These are phyloP conservation scores for Ilyonectria sp. DNA, from an alignment of 2,329 filamentous ascomycete species.

Conservation along the genomic window DNA sequence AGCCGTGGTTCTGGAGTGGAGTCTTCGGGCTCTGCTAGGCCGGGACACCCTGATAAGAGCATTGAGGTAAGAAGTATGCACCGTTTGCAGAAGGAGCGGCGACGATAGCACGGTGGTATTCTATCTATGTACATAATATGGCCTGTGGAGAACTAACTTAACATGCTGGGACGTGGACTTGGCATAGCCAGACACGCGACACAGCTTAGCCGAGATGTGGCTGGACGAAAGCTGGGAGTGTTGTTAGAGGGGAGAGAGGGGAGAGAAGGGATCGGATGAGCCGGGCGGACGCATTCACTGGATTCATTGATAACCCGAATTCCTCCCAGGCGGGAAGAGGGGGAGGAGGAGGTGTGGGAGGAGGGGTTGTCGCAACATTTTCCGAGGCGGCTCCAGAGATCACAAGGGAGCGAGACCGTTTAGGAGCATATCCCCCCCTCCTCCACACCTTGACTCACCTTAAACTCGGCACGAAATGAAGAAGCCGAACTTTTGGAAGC, in stretches of 20 bases:
- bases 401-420: slow-evolving; percentile 3
- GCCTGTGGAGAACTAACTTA: slow-evolving; percentile 1
- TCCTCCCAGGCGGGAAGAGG: background rate
- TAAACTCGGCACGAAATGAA: background rate
- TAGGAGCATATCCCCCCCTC: slow-evolving; percentile 7
- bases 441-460: slow-evolving; percentile 22
- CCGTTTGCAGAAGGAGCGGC: slow-evolving; percentile 46
- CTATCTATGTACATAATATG: slow-evolving; percentile 4
- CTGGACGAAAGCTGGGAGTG: slow-evolving; percentile 6
- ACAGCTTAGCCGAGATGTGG: slow-evolving; percentile 18
- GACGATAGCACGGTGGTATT: background rate
- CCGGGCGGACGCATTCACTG: slow-evolving; percentile 2
- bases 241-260: background rate
- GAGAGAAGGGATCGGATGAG: slow-evolving; percentile 5
- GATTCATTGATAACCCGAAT: background rate
- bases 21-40: slow-evolving; percentile 9
- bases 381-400: slow-evolving; percentile 12
- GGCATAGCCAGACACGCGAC: slow-evolving; percentile 5
- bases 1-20: slow-evolving; percentile 36
- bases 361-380: slow-evolving; percentile 13
- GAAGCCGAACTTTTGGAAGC: background rate
- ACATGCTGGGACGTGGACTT: background rate
- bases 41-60: slow-evolving; percentile 42
- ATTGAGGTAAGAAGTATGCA: slow-evolving; percentile 28
- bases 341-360: slow-evolving; percentile 2